A percentile compares a stretch with the other conserved stretches of the same genome.
These are phyloP conservation scores for Mayamaea pseudoterrestris DNA, from an alignment of 108 stramenopile genomes.

Conservation along the genomic window DNA sequence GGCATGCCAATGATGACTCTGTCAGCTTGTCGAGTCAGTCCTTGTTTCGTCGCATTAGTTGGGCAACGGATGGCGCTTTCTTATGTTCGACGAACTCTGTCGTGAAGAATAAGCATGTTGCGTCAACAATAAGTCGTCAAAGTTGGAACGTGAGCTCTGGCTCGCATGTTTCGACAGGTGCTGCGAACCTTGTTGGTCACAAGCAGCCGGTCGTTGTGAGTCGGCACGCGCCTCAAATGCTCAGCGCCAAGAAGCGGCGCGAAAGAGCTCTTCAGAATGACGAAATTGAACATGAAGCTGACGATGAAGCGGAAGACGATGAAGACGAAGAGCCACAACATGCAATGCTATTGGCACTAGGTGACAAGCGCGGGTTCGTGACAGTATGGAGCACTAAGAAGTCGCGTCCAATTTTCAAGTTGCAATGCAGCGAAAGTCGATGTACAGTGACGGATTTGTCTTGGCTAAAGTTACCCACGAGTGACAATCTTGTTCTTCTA, in stretches of 20 bases:
- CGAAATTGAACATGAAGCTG: constrained; percentile 4
- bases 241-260: constrained; percentile 18
- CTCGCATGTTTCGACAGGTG: constrained; percentile 33
- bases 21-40: constrained; percentile 48
- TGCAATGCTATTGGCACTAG: constrained; percentile 69
- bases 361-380: constrained; percentile 76
- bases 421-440: constrained; percentile 73
- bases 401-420: constrained; percentile 67
- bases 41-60: constrained; percentile 75
- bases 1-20: constrained; percentile 37
- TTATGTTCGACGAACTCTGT: constrained; percentile 79
- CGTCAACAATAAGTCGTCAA: constrained; percentile 75
- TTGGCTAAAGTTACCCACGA: constrained; percentile 41
- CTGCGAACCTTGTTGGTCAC: constrained; percentile 83
- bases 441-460: constrained; percentile 75
- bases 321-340: constrained; percentile 65
- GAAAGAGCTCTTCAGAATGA: not conserved
- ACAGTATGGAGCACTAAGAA: constrained; percentile 73
- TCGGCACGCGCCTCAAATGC: constrained; percentile 66
- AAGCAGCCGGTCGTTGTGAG: constrained; percentile 77
- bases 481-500: constrained; percentile 35
- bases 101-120: constrained; percentile 72
- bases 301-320: constrained; percentile 24
- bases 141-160: constrained; percentile 65
- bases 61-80: constrained; percentile 76